A percentile compares a stretch with the other conserved stretches of the same genome.
These are phyloP conservation scores for Hirsutella minnesotensis DNA, from an alignment of 2,329 filamentous ascomycete genomes.

Conservation along the genomic window DNA sequence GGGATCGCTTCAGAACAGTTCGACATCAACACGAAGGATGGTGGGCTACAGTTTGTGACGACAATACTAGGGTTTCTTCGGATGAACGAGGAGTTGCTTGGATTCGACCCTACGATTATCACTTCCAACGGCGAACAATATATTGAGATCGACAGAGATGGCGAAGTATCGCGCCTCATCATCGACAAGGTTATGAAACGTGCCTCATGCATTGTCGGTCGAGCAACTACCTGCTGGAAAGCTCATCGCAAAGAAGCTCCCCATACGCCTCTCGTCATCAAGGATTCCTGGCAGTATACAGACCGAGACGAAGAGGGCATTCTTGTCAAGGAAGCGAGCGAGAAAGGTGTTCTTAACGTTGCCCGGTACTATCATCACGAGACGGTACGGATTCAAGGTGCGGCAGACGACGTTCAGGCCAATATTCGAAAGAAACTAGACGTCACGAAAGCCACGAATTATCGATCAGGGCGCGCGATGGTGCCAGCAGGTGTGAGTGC, in stretches of 20 bases:
- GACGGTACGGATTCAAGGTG: slow-evolving; percentile 22
- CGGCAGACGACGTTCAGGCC: slow-evolving; percentile 17
- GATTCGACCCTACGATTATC: slow-evolving; percentile 31
- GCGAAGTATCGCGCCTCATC: slow-evolving; percentile 23
- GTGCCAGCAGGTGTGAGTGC: neutral
- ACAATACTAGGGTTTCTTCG: slow-evolving; percentile 25
- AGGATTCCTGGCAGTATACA: slow-evolving; percentile 20
- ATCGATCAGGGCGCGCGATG: neutral
- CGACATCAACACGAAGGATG: slow-evolving; percentile 27
- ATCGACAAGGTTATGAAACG: slow-evolving; percentile 24
- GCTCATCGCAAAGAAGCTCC: slow-evolving; percentile 23
- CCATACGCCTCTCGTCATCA: slow-evolving; percentile 27
- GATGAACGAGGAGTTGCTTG: slow-evolving; percentile 26
- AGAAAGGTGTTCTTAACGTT: slow-evolving; percentile 23
- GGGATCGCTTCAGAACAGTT: slow-evolving; percentile 30
- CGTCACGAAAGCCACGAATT: neutral
- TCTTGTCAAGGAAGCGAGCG: slow-evolving; percentile 22
- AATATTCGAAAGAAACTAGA: neutral
- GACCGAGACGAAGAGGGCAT: slow-evolving; percentile 29
- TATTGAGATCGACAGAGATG: slow-evolving; percentile 26
- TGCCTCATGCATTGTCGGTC: slow-evolving; percentile 16
- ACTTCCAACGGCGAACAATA: slow-evolving; percentile 17
- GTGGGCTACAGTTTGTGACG: slow-evolving; percentile 22
- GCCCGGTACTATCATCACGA: slow-evolving; percentile 29
- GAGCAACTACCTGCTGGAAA: slow-evolving; percentile 32